Evolutionary conservation across 1,139 yeast species (phyloP), one percentile per base, ranked within the genome.

Genomic region (Kazachstania sp.): DNA sequence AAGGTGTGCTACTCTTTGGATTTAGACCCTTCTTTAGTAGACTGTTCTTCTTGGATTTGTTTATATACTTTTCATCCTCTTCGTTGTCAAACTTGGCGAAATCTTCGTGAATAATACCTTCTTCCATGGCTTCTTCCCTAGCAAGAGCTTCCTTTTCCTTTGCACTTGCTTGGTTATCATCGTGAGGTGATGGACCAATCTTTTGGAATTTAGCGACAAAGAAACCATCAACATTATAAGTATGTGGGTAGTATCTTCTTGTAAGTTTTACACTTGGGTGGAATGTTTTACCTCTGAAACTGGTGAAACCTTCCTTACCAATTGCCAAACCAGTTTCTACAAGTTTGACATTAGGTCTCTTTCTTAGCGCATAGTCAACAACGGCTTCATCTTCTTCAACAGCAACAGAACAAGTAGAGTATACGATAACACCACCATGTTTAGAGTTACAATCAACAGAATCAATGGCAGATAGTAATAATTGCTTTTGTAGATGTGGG

Each of bases 321-420:
- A 94, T 92, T 51, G 80, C 84, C 58, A 94, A 75, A n/a, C 94
- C 95, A 30, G 97, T 77, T 16, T 90, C 97, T 19, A 94, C 97
- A 49, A 94, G 77, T 66, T 85, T 87, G 40, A 94, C 97, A 64
- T 94, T 92, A 41, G 97, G 97, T 66, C 99, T 83, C 67, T 92
- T 92, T 66, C 95, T 80, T 59, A 94, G 77, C 29, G 96, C 98
- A 63, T 94, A 94, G 68, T 92, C 96, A n/a, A 94, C 97, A 47
- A 94, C 99, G 20, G 96, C 84, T 70, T 94, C 99, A 68, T 94
- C 92, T 71, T 94, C 99, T 61, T 94, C 99, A 42, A 92, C 97
- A 64, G 95, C 95, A 51, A 94, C 95, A 12, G 97, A 90, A 77
- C 99, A 94, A 1, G 99, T 94, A 4, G 98, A 92, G 70, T 94